phyloP scores from a whole-genome alignment of 1,139 yeast genomes.

The Debaryomycetaceae sp. region DNA sequence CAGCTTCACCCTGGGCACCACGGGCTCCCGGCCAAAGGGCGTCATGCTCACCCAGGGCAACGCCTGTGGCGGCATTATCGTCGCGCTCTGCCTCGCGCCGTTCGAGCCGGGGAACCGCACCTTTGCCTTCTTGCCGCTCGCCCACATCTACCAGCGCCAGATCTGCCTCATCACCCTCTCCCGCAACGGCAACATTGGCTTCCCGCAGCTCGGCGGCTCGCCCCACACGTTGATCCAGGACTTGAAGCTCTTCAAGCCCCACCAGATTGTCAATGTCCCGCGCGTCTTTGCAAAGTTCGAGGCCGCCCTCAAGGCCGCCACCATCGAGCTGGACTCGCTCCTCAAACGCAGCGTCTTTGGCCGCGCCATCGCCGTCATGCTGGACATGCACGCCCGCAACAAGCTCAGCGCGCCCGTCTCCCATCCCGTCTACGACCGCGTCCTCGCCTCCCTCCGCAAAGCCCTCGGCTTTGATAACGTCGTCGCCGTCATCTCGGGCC shows the following conservation, averaged over 20 bases:
- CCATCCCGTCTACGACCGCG: slow-evolving; percentile 35
- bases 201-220: slow-evolving; percentile 21
- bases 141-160: slow-evolving; percentile 17
- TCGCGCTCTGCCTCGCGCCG: slow-evolving; percentile 10
- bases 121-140: slow-evolving; percentile 15
- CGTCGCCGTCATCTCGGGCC: slow-evolving; percentile 41
- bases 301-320: slow-evolving; percentile 33
- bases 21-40: slow-evolving; percentile 62
- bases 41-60: slow-evolving; percentile 49
- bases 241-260: slow-evolving; percentile 43
- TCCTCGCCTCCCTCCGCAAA: slow-evolving; percentile 42
- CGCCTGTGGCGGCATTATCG: slow-evolving; percentile 39
- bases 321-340: slow-evolving; percentile 15
- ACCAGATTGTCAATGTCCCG: slow-evolving; percentile 48
- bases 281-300: slow-evolving; percentile 56
- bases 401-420: slow-evolving; percentile 17
- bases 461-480: slow-evolving; percentile 49
- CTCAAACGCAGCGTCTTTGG: slow-evolving; percentile 6
- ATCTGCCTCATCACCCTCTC: slow-evolving; percentile 6
- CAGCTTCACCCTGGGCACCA: slow-evolving; percentile 71
- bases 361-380: slow-evolving; percentile 10
- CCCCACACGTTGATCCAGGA: slow-evolving; percentile 45
- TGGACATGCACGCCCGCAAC: slow-evolving; percentile 8
- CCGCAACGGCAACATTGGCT: slow-evolving; percentile 10
- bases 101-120: slow-evolving; percentile 4